These are phyloP conservation scores for Fragaria iinumae DNA, from an alignment of 306 rosid genomes.

Conservation along the genomic window DNA sequence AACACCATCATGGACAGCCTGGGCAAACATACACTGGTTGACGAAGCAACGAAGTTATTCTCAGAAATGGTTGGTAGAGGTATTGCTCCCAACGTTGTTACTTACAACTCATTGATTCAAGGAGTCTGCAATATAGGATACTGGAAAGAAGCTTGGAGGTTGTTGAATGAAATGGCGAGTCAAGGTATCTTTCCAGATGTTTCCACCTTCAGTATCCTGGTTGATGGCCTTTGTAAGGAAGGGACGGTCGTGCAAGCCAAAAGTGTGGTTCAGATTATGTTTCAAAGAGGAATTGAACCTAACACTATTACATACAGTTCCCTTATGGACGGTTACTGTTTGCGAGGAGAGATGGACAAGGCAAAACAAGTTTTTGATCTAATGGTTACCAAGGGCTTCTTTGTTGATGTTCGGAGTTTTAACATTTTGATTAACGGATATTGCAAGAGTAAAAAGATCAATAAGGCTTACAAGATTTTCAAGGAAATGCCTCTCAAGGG, in stretches of 20 bases:
- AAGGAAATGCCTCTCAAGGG: constrained; percentile 2
- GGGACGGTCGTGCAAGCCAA: neutral
- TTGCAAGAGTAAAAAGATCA: neutral
- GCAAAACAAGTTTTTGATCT: constrained; percentile 14
- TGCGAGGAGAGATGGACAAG: neutral
- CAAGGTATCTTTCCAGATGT: neutral
- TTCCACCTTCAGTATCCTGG: neutral
- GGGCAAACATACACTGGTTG: constrained; percentile 23
- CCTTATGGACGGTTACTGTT: neutral
- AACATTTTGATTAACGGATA: constrained; percentile 11
- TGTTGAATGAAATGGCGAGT: neutral
- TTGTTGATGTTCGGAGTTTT: no score
- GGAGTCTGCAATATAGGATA: neutral
- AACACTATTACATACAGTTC: neutral
- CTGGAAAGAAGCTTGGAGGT: neutral
- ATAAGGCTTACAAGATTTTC: neutral
- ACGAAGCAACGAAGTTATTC: constrained; percentile 27
- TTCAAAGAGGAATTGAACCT: constrained; percentile 8
- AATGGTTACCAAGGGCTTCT: neutral
- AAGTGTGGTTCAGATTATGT: neutral
- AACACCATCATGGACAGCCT: constrained; percentile 29
- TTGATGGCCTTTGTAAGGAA: constrained; percentile 1
- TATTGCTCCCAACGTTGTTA: neutral
- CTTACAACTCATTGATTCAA: neutral
- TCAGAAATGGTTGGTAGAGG: constrained; percentile 19